phyloP scores from a whole-genome alignment of 2,329 filamentous ascomycete genomes.

The Coccinonectria pachysandricola region DNA sequence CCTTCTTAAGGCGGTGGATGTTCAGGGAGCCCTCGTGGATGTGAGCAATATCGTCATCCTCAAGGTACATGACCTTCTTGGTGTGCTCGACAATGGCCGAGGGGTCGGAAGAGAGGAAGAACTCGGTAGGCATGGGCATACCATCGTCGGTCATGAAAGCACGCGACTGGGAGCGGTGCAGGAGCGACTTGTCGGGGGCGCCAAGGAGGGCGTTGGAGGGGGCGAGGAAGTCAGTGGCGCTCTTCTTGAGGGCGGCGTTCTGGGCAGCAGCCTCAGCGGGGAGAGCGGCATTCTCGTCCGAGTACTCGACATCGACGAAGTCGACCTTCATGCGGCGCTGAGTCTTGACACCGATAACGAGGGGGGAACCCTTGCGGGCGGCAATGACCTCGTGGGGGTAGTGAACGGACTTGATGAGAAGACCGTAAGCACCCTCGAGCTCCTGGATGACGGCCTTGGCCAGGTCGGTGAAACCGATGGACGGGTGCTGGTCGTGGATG shows the following conservation, averaged over 20 bases:
- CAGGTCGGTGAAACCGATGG: conserved; percentile 90
- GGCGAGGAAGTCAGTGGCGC: conserved; percentile 55
- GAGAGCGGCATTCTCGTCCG: conserved; percentile 71
- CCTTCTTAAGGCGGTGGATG: conserved; percentile 96
- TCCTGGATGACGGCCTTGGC: conserved; percentile 98
- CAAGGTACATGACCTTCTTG: conserved; percentile 99
- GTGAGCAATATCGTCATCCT: conserved; percentile 99
- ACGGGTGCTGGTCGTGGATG: conserved; percentile 88
- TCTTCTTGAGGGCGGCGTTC: conserved; percentile 94
- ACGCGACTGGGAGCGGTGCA: conserved; percentile 96
- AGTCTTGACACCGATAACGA: conserved; percentile 95
- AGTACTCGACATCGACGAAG: conserved; percentile 98
- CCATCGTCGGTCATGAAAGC: conserved; percentile 99
- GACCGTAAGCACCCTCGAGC: conserved; percentile 93
- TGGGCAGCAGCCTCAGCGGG: conserved; percentile 91
- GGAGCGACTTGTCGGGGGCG: conserved; percentile 91
- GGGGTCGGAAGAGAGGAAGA: conserved; percentile 97
- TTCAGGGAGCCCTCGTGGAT: conserved; percentile 98
- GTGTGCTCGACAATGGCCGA: conserved; percentile 99
- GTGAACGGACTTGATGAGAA: conserved; percentile 96
- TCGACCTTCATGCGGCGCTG: conserved; percentile 99
- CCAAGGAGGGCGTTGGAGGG: conserved; percentile 58
- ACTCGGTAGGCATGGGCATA: conserved; percentile 94
- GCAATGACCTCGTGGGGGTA: conserved; percentile 97
- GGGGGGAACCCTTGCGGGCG: conserved; percentile 93